Conservation (phyloP, 352 stramenopile species). For the Detonula confervacea region DNA sequence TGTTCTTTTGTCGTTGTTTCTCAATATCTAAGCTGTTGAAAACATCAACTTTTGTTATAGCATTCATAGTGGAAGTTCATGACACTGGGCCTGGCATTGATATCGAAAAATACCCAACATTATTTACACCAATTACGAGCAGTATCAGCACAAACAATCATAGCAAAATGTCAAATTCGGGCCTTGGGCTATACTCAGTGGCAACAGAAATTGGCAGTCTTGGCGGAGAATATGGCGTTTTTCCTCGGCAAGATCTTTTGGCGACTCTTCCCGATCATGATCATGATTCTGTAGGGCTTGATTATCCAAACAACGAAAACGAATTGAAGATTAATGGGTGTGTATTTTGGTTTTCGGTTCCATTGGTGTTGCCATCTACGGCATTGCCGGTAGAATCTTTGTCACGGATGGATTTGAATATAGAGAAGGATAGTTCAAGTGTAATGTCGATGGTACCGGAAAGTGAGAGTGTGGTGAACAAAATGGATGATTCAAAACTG, state of each 20-base stretch:
- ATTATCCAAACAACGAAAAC: constrained; percentile 3
- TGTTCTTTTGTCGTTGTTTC: no score
- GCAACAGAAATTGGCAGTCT: constrained; percentile 67
- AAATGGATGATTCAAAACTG: no score
- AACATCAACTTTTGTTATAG: no score
- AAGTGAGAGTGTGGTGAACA: no score
- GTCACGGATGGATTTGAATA: no score
- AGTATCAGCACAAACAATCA: constrained; percentile 7
- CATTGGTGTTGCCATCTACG: constrained; percentile 37
- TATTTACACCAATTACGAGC: constrained; percentile 51
- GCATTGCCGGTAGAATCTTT: no score
- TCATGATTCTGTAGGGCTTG: neutral
- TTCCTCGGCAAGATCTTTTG: constrained; percentile 33
- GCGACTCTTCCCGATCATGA: constrained; percentile 5
- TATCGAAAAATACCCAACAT: constrained; percentile 50
- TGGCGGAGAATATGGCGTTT: constrained; percentile 69
- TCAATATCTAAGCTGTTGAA: no score
- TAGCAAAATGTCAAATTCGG: constrained; percentile 32
- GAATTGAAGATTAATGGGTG: constrained; percentile 35
- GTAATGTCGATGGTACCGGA: no score
- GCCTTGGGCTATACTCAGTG: constrained; percentile 70
- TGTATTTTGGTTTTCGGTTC: constrained; percentile 75
- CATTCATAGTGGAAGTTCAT: constrained; percentile 62
- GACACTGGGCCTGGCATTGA: constrained; percentile 59
- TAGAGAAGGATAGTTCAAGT: no score